Evolutionary conservation across 2,329 filamentous ascomycete genomes (phyloP), one percentile per base, ranked within the genome.

Genomic region (Penicillium occitanis): DNA sequence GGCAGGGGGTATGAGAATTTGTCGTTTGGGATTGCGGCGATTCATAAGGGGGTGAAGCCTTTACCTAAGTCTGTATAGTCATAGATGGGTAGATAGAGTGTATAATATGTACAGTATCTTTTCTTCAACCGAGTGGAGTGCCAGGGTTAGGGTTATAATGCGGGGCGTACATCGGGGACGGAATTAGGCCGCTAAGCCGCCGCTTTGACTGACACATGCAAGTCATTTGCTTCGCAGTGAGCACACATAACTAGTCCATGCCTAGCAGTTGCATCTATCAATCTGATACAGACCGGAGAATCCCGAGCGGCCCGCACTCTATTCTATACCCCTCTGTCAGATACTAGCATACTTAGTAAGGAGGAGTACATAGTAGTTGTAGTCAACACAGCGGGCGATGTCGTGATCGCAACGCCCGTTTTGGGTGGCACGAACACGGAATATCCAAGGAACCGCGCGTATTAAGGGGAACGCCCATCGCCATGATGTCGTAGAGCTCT

Each of bases 41-140:
- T 99, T 70, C 96, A 99, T 77, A 97, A 93, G 83, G 95, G 94
- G 8, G 90, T 99, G 74, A 99, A 99, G 84, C 93, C 87, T 33
- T 5, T 57, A 4, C 48, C 5, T 11, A 5, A 13, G 19, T 22
- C 44, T 19, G n/a, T 10, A 46, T 46, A 42, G 11, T 6, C 2
- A 51, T 30, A 19, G 28, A 53, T 25, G 25, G 44, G n/a, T n/a
- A 46, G n/a, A 19, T 22, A 35, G 33, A 28, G 30, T 61, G 59
- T 61, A 50, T 42, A 28, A 59, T 46, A 61, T 35, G 44, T 42
- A 61, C 37, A 44, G 17, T 61, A 22, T 13, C 25, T 25, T 60
- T 42, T 42, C 30, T 19, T 30, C 14, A 28, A 14, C 19, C 14
- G 6, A 17, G 28, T 33, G 30, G 3, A 28, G 48, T 5, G 5